Conservation (phyloP, 805 yeast genomes). For the Metschnikowia picachoensis region DNA sequence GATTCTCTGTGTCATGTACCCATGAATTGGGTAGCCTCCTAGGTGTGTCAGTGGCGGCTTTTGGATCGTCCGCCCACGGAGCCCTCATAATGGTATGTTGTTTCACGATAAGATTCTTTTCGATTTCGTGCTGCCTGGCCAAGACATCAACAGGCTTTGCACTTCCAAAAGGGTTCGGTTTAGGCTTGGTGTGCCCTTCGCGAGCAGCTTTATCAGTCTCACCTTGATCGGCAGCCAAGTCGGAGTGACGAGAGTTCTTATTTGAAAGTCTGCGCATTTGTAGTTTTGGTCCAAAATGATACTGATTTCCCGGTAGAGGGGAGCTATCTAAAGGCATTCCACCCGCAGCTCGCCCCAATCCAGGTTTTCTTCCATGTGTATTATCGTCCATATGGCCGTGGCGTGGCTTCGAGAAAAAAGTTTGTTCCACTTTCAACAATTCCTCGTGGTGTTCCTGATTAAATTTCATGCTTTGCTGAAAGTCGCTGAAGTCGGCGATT, state of each 20-base stretch:
- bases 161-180: constrained; percentile 71
- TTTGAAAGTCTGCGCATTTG: constrained; percentile 3
- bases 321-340: constrained; percentile 16
- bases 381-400: constrained; percentile 9
- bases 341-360: constrained; percentile 11
- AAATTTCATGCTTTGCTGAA: constrained; percentile 37
- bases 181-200: constrained; percentile 22
- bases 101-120: constrained; percentile 22
- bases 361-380: constrained; percentile 5
- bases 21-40: not conserved
- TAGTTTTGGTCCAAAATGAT: constrained; percentile 7
- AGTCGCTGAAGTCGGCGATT: constrained; percentile 38
- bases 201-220: not conserved
- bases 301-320: constrained; percentile 4
- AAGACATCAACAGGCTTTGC: constrained; percentile 84
- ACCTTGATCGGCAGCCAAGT: not conserved
- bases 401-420: constrained; percentile 21
- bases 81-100: constrained; percentile 34
- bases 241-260: not conserved
- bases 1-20: not conserved
- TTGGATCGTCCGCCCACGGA: constrained; percentile 6
- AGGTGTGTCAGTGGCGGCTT: not conserved
- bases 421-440: constrained; percentile 30
- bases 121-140: constrained; percentile 61
- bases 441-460: constrained; percentile 33